Base-by-base conservation (phyloP, 2,329 filamentous ascomycete genomes). In the Venturia asperata region DNA sequence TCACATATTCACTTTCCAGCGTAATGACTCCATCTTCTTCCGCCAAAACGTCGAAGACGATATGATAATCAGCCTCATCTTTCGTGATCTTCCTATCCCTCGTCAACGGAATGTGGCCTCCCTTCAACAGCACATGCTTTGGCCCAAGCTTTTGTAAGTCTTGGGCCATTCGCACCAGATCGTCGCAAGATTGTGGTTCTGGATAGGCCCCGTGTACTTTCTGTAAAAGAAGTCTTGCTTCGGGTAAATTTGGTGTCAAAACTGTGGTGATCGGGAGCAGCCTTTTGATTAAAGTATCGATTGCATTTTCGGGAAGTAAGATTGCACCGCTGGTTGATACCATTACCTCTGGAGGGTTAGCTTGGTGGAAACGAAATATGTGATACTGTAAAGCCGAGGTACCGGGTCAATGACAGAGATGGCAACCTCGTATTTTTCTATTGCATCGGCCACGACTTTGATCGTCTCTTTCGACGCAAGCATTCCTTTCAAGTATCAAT, bases 111-210 rank as follows among this genome's bases (percentile, higher is more conserved):
- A 88, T 76, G 77, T 97, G 94, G 0, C 93, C 93, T 52, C 93
- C 93, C 76, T 97, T 97, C 66, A 97, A 80, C 11, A 97, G 82
- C 39, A 97, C 89, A 78, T 88, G 92, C 68, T 84, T 83, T 0
- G 92, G 87, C 0, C 92, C 92, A 0, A 96, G 79, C 1, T 76
- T 74, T 47, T 86, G 84, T 9, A 96, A 80, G 15, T 79, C 77
- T 67, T 83, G 85, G 0, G 89, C 91, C 42, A 96, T 80, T 0
- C 76, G 72, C 69, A 91, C 85, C 49, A 97, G 76, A 55, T 90
- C 90, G 5, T 84, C 79, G 0, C 91, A 77, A 60, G 79, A 81
- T 5, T 80, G 74, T 1, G 90, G 81, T 3, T 83, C 78, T 42
- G 34, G 30, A 1, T 75, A 67, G 1, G 76, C 69, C 9, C 77